phyloP scores from a whole-genome alignment of 2,329 filamentous ascomycete species.

The Rutstroemia sp. region DNA sequence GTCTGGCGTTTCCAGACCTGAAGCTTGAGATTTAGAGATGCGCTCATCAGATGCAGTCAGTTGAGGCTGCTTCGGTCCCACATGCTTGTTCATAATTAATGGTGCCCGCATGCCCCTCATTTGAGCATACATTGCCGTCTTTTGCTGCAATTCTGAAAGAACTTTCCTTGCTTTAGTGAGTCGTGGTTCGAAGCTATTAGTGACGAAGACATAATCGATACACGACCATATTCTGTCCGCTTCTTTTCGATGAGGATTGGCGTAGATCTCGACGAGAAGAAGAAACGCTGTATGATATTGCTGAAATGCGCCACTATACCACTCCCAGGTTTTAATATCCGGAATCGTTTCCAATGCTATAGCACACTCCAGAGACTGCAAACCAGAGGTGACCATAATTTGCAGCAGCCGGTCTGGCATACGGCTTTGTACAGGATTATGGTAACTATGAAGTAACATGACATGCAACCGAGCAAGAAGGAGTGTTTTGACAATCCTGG shows the following conservation, averaged over 20 bases:
- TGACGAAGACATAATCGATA: slow-evolving; percentile 60
- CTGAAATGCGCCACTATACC: slow-evolving; percentile 65
- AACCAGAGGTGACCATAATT: slow-evolving; percentile 55
- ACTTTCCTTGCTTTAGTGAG: slow-evolving; percentile 54
- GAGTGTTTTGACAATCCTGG: slow-evolving; percentile 57
- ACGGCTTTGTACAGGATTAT: slow-evolving; percentile 33
- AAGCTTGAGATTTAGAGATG: not conserved
- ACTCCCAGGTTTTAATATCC: slow-evolving; percentile 51
- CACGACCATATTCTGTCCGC: slow-evolving; percentile 62
- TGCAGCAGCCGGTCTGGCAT: slow-evolving; percentile 57
- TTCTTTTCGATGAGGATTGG: slow-evolving; percentile 37
- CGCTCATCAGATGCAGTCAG: not conserved
- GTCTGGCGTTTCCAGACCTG: not conserved
- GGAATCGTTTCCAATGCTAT: slow-evolving; percentile 47
- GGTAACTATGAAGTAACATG: slow-evolving; percentile 59
- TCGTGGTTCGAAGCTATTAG: slow-evolving; percentile 43
- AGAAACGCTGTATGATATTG: slow-evolving; percentile 67
- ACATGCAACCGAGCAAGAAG: slow-evolving; percentile 56
- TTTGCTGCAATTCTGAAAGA: slow-evolving; percentile 53
- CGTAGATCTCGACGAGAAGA: slow-evolving; percentile 59
- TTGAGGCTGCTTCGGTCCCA: slow-evolving; percentile 28
- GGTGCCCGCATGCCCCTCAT: slow-evolving; percentile 52
- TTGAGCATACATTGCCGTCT: slow-evolving; percentile 50
- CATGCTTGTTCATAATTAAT: slow-evolving; percentile 25
- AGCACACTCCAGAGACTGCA: slow-evolving; percentile 44